Conservation (phyloP, 257 asterid genomes). For the Knoxia roxburghii region DNA sequence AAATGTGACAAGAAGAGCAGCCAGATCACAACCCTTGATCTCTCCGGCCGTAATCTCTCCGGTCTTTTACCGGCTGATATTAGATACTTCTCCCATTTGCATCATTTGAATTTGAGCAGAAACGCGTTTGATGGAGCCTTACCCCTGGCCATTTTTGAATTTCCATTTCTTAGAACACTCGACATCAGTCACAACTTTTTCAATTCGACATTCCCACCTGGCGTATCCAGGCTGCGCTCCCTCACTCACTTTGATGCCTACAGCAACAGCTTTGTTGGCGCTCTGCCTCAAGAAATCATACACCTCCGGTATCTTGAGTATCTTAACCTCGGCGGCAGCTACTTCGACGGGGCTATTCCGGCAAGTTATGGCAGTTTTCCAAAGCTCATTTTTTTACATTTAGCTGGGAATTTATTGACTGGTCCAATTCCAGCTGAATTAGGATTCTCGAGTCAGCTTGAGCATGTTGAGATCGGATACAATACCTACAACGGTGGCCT, state of each 20-base stretch:
- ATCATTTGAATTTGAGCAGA: slow-evolving; percentile 57
- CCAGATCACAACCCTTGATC: slow-evolving; percentile 50
- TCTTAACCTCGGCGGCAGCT: slow-evolving; percentile 85
- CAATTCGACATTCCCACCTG: slow-evolving; percentile 59
- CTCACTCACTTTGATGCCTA: slow-evolving; percentile 51
- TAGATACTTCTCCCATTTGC: slow-evolving; percentile 42
- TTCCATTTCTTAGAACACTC: slow-evolving; percentile 45
- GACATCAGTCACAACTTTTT: slow-evolving; percentile 68
- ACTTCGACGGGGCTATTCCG: slow-evolving; percentile 69
- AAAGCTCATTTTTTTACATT: slow-evolving; percentile 39
- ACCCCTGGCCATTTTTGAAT: slow-evolving; percentile 45
- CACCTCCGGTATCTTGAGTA: slow-evolving; percentile 54
- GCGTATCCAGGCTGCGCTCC: slow-evolving; percentile 49
- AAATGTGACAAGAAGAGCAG: slow-evolving; percentile 42
- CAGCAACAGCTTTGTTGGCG: slow-evolving; percentile 71
- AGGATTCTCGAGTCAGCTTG: slow-evolving; percentile 40
- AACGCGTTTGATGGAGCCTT: slow-evolving; percentile 63
- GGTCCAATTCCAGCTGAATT: slow-evolving; percentile 60
- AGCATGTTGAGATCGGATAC: slow-evolving; percentile 73
- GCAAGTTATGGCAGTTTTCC: slow-evolving; percentile 42
- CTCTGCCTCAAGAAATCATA: slow-evolving; percentile 52
- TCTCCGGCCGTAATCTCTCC: slow-evolving; percentile 68
- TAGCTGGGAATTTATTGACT: slow-evolving; percentile 63
- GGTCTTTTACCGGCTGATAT: slow-evolving; percentile 53
- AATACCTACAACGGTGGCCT: slow-evolving; percentile 45